Evolutionary conservation across 768 basidiomycete species (phyloP), one percentile per base, ranked within the genome.

Genomic region (Kwoniella pini): DNA sequence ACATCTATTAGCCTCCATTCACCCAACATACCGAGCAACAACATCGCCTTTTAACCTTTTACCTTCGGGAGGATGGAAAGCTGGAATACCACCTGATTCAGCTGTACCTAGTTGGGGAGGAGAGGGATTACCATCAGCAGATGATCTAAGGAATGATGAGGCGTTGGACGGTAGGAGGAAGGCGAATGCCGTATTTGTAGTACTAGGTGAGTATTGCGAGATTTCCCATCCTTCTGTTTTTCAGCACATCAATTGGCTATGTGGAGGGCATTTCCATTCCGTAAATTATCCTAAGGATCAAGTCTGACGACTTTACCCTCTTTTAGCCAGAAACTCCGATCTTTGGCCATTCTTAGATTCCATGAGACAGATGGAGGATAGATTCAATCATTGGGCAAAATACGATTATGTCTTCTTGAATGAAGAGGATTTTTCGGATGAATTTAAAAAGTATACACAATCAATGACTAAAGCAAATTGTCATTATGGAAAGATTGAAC

Each of bases 391-490:
- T 43, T 84, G 82, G 62, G 88, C 85, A 67, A 82, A 83, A 21
- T 92, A 92, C 77, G 88, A 89, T 9, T 92, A 87, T 80, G 85
- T 89, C n/a, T 85, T 92, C 69, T 82, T 94, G 38, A 92, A 93
- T 74, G 90, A 93, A 51, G 86, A 78, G 49, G 71, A 73, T 48
- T 76, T 76, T 50, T 63, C 65, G 12, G 71, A 72, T 13, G 71
- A 72, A 28, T 73, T 76, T 55, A 76, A 71, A 38, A 33, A 48
- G 62, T 74, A 60, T 26, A 51, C 58, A 26, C 73, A 82, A 11
- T 77, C 79, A 9, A 51, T 91, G 24, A 91, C 88, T 1, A 82
- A 85, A 65, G 79, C 86, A 0, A 79, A 82, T 43, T 85, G 88
- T 36, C 79, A 85, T 69, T 88, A 86, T 65, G 87, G 85, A 7